These are phyloP conservation scores for Elsinoe necatrix DNA, from an alignment of 2,329 filamentous ascomycete genomes.

Conservation along the genomic window DNA sequence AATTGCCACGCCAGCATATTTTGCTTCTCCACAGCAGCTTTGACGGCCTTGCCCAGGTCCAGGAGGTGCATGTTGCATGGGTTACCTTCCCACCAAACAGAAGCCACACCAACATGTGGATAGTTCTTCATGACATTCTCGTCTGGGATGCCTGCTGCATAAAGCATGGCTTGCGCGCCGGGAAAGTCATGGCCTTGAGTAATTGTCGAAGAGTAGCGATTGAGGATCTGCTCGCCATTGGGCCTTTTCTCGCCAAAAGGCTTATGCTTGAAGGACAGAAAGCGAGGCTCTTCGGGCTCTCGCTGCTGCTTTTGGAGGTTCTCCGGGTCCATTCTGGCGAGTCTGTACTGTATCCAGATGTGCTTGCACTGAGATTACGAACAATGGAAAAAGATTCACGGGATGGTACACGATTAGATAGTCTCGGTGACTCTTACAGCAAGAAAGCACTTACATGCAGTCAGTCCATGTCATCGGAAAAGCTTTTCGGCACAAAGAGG, in stretches of 20 bases:
- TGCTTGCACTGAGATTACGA: background rate
- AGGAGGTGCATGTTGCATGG: conserved; percentile 72
- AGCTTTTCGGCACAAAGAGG: conserved; percentile 8
- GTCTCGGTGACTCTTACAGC: background rate
- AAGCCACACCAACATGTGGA: conserved; percentile 83
- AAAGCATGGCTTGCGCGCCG: conserved; percentile 91
- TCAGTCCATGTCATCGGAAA: background rate
- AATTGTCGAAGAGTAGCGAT: conserved; percentile 75
- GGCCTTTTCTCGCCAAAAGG: conserved; percentile 20
- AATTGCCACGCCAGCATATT: conserved; percentile 93
- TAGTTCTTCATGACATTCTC: conserved; percentile 78
- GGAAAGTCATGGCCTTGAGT: conserved; percentile 85
- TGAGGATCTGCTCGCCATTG: conserved; percentile 59
- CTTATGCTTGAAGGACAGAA: conserved; percentile 48
- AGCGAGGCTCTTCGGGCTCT: conserved; percentile 40
- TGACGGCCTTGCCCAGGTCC: conserved; percentile 80
- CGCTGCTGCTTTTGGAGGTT: conserved; percentile 31
- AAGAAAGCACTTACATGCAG: background rate
- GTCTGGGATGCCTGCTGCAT: conserved; percentile 80
- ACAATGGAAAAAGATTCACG: background rate
- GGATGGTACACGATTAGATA: background rate
- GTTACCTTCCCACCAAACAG: conserved; percentile 97
- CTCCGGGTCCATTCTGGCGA: conserved; percentile 27
- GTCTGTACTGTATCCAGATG: background rate
- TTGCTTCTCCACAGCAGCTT: conserved; percentile 68